These are phyloP conservation scores for Aureobasidium sp. DNA, from an alignment of 2,329 filamentous ascomycete genomes.

Conservation along the genomic window DNA sequence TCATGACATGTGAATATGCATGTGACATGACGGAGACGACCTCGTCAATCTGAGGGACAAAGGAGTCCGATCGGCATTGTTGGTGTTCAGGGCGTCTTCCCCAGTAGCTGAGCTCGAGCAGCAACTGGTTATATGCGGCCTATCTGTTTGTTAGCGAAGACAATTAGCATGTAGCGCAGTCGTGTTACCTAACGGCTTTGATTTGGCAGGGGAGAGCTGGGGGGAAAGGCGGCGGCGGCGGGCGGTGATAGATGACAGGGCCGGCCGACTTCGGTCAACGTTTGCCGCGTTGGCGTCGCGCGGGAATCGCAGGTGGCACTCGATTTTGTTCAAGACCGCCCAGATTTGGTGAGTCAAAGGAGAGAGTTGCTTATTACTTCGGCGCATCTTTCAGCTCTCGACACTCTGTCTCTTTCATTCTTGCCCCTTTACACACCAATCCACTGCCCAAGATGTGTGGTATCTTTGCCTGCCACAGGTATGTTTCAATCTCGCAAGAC, in stretches of 20 bases:
- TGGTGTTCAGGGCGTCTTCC: neutral
- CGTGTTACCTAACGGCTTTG: neutral
- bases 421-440: neutral
- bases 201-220: neutral
- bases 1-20: neutral
- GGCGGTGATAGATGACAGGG: neutral
- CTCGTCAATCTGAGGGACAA: neutral
- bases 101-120: neutral
- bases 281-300: conserved; percentile 4
- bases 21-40: neutral
- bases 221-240: neutral
- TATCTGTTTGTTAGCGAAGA: neutral
- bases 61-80: neutral
- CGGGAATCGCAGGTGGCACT: conserved; percentile 1
- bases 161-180: neutral
- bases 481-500: conserved; percentile 18
- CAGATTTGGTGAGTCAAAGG: conserved; percentile 9
- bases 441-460: conserved; percentile 68
- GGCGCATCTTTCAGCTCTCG: neutral
- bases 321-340: neutral
- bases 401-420: neutral
- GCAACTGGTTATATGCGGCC: neutral
- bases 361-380: neutral
- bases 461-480: conserved; percentile 93
- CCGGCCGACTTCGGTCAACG: neutral